Evolutionary conservation across 352 stramenopile species (phyloP), one percentile per base, ranked within the genome.

Genomic region (Globisporangium perplexum): DNA sequence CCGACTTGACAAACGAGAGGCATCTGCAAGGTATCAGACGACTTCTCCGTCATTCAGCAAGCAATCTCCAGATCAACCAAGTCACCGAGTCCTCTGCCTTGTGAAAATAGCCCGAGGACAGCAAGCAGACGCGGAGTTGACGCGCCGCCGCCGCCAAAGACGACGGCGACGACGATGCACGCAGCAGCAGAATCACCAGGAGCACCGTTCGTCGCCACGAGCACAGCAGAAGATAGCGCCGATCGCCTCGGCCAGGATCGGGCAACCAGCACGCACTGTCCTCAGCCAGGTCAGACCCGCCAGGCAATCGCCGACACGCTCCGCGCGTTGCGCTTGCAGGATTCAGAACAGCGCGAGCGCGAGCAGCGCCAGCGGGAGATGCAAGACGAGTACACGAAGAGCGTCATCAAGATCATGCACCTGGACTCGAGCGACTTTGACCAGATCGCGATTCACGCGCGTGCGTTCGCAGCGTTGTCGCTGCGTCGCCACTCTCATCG

Each of bases 331-430:
- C 65, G 59, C 4, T 54, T 30, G 1, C 50, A 68, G 3, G 30
- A 53, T 15, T 23, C 49, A 23, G 26, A 57, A 28, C 50, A 44
- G 10, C 41, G 58, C 45, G 70, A 71, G 54, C 26, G 28, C 5
- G 61, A 60, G 26, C 57, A 35, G 3, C 59, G 57, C 15, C 47
- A 45, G n/a, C 62, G 52, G 10, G 60, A 69, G 14, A 44, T 30
- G 12, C 65, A 82, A 53, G 56, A 62, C 18, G 59, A 77, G 4
- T 59, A 50, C 41, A 87, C 73, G 48, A 71, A 71, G n/a, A 75
- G 69, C 47, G 47, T 85, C 24, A 56, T 82, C 49, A 66, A 74
- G 12, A 46, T 87, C 49, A 69, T 74, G 63, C 72, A 82, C 22
- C 53, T 83, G n/a, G 71, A 83, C 30, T 68, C 65, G 15, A 52